Evolutionary conservation across 495 filamentous ascomycete species (phyloP), one percentile per base, ranked within the genome.

Genomic region (Trichodelitschia bisporula): DNA sequence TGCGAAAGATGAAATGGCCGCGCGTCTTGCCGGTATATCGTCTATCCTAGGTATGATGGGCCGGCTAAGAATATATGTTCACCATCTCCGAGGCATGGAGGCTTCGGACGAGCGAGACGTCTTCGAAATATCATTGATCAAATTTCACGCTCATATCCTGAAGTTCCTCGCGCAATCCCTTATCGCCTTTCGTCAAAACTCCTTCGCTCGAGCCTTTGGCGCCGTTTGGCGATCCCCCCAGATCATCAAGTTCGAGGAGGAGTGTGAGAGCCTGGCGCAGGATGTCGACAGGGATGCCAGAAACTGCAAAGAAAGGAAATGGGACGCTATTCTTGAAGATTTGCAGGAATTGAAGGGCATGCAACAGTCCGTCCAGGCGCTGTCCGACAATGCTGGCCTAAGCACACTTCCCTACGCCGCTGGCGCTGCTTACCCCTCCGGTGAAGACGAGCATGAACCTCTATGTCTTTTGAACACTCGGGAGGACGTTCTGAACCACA

Each of bases 401-500:
- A n/a, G n/a, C n/a, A n/a, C n/a, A n/a, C n/a, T 40, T 14, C 37
- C 37, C 20, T 14, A 18, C 20, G 35, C 37, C 12, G 26, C 8
- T 11, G 36, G 36, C 13, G 38, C 39, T 3, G 21, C 39, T 15
- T 40, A 36, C 23, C 24, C 39, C 33, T 42, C 39, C 9, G 19
- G 29, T 26, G 15, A 3, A 10, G 33, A 42, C n/a, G 32, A 33
- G 34, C 28, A 36, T n/a, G 26, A 40, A 16, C 4, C 32, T 10
- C 18, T 8, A 35, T 45, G 41, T 21, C 42, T 38, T 12, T 35
- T 28, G 17, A 30, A 30, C 18, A 40, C 42, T 12, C 23, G 41
- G 14, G 35, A 23, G 16, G 29, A 41, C 9, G 24, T 45, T 2
- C 42, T 40, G 9, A 9, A 27, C 13, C 9, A 38, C 2, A 41